These are phyloP conservation scores for Rhinocladiella mackenziei DNA, from an alignment of 2,329 filamentous ascomycete genomes.

Conservation along the genomic window DNA sequence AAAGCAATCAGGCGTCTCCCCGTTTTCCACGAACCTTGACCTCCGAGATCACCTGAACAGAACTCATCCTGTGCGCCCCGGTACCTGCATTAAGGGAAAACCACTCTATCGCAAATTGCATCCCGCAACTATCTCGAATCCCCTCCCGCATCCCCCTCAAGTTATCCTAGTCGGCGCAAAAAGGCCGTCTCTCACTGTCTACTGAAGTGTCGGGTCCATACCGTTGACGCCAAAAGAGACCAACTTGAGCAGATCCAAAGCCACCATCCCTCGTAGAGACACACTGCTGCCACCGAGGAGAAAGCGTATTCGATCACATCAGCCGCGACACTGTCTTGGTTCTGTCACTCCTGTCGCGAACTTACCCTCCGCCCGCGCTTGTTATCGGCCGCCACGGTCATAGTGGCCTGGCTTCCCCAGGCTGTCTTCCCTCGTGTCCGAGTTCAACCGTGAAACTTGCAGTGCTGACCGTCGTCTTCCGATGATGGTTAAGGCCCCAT, in stretches of 20 bases:
- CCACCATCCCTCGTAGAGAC: not conserved
- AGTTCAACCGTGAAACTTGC: not conserved
- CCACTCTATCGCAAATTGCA: constrained; percentile 5
- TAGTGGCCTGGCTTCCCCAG: not conserved
- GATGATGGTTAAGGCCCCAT: not conserved
- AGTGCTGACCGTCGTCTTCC: not conserved
- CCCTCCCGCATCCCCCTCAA: constrained; percentile 9
- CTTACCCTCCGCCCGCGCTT: too few species aligned
- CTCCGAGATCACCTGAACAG: constrained; percentile 25
- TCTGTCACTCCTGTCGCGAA: not conserved
- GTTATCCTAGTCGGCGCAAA: constrained; percentile 1
- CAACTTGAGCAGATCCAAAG: not conserved
- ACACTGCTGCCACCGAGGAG: not conserved
- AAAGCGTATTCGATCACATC: too few species aligned
- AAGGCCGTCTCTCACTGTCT: constrained; percentile 3
- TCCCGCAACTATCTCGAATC: constrained; percentile 10
- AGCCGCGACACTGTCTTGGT: not conserved
- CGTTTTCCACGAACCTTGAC: constrained; percentile 14
- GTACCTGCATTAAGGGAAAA: constrained; percentile 25
- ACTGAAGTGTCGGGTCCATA: constrained; percentile 2
- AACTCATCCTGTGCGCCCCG: constrained; percentile 10
- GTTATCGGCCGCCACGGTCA: too few species aligned
- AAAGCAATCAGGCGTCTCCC: constrained; percentile 23
- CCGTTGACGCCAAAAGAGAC: not conserved
- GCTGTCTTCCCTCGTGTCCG: not conserved